Conservation (phyloP, 345 rosid species). For the Syzygium aromaticum region DNA sequence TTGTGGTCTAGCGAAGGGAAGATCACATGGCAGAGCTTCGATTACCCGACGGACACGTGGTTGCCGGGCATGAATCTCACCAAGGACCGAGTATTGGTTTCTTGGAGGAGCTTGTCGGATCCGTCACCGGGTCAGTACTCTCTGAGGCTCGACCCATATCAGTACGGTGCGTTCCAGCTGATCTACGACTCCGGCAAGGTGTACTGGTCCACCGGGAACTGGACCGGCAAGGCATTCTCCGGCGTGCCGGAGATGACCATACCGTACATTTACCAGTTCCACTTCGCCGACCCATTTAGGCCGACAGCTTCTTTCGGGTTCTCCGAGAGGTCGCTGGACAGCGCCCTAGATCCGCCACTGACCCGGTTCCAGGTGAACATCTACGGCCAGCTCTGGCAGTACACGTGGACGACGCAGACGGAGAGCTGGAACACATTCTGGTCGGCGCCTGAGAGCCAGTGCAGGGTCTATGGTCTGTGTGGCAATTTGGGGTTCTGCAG, state of each 20-base stretch:
- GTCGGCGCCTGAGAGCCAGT: constrained; percentile 58
- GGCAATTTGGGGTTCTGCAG: constrained; percentile 60
- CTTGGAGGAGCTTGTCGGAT: constrained; percentile 58
- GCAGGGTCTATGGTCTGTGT: constrained; percentile 62
- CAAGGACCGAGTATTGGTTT: constrained; percentile 37
- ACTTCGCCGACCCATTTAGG: constrained; percentile 39
- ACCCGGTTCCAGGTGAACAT: constrained; percentile 42
- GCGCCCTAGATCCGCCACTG: constrained; percentile 23
- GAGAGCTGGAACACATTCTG: constrained; percentile 56
- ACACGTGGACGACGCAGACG: constrained; percentile 34
- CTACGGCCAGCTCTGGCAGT: constrained; percentile 61
- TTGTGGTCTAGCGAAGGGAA: constrained; percentile 14
- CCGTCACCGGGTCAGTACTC: constrained; percentile 78
- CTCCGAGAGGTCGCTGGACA: constrained; percentile 24
- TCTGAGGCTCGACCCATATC: neutral
- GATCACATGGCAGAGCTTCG: constrained; percentile 71
- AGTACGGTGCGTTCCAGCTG: constrained; percentile 34
- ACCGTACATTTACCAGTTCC: constrained; percentile 51
- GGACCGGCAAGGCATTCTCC: constrained; percentile 44
- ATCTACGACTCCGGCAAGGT: constrained; percentile 23
- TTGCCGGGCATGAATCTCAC: constrained; percentile 51
- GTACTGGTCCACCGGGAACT: constrained; percentile 56
- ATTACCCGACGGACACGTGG: constrained; percentile 65
- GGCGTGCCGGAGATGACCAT: constrained; percentile 45
- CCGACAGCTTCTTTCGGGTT: constrained; percentile 51